These are phyloP conservation scores for Cladosporium sphaerospermum DNA, from an alignment of 2,329 filamentous ascomycete species.

Conservation along the genomic window DNA sequence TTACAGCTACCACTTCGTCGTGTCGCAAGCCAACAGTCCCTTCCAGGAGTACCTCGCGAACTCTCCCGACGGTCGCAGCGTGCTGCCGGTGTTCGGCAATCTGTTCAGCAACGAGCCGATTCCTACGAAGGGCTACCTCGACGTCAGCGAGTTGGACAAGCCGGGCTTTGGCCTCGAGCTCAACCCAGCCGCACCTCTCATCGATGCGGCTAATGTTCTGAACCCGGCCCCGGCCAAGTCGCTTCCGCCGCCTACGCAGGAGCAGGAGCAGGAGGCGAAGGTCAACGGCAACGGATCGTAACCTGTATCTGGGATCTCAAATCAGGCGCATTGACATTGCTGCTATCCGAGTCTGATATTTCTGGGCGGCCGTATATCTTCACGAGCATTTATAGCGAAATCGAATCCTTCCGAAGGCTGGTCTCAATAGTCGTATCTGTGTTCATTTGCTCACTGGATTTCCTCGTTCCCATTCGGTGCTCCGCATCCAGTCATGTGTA, in stretches of 20 bases:
- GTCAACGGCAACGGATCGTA: conserved; percentile 3
- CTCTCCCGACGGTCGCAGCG: conserved; percentile 82
- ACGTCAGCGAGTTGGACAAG: conserved; percentile 73
- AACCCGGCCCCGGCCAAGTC: conserved; percentile 53
- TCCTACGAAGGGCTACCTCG: conserved; percentile 73
- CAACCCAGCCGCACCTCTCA: conserved; percentile 73
- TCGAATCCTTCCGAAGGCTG: too few relatives aligned
- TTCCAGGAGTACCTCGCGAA: conserved; percentile 97
- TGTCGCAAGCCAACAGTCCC: conserved; percentile 85
- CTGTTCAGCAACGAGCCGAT: conserved; percentile 88
- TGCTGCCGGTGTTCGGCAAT: conserved; percentile 86
- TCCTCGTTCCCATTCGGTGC: too few relatives aligned
- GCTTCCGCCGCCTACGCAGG: conserved; percentile 26
- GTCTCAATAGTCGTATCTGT: too few relatives aligned
- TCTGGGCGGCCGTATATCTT: too few relatives aligned
- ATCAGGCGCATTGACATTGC: too few relatives aligned
- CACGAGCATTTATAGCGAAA: too few relatives aligned
- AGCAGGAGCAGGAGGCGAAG: conserved; percentile 13
- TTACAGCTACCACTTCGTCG: conserved; percentile 94
- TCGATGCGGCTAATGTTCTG: conserved; percentile 67
- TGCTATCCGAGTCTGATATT: too few relatives aligned
- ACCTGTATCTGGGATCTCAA: too few relatives aligned
- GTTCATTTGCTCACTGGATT: too few relatives aligned
- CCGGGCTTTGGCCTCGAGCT: conserved; percentile 86
- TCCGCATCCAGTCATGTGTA: too few relatives aligned